Percentiles rank a stretch among this genome's conserved stretches.
phyloP scores from a whole-genome alignment of 192 early-diverging fungal species.

The Backusella luteola region DNA sequence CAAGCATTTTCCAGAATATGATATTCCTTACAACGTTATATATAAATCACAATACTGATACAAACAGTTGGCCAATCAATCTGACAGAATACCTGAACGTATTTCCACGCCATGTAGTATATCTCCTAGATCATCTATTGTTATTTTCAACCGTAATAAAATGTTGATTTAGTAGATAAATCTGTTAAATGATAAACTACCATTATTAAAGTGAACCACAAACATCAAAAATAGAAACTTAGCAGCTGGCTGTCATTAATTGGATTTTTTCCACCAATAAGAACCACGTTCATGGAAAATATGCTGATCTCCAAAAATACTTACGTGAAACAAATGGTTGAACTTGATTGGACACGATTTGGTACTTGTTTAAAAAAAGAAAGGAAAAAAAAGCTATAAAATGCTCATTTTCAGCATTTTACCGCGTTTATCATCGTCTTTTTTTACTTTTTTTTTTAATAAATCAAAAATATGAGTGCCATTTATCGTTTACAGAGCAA shows the following conservation, averaged over 20 bases:
- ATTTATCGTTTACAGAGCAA: conserved; percentile 66
- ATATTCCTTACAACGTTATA: no score
- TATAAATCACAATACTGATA: no score
- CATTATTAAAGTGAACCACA: background rate
- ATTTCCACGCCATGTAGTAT: background rate
- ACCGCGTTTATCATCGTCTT: background rate
- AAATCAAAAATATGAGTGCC: conserved; percentile 10
- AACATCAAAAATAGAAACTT: background rate
- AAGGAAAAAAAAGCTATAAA: background rate
- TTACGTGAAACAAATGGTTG: background rate
- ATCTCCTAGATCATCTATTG: background rate
- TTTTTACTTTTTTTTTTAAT: background rate
- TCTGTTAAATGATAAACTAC: background rate
- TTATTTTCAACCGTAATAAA: background rate
- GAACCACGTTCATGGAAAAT: background rate
- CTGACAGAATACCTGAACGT: no score
- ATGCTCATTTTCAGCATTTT: background rate
- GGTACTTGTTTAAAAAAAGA: background rate
- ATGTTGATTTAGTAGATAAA: background rate
- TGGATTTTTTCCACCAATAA: no score
- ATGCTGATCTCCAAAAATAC: background rate
- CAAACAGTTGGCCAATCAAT: no score
- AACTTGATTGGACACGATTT: background rate
- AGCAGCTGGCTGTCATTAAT: background rate
- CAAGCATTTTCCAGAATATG: no score